Conservation (phyloP, 2,329 filamentous ascomycete species). For the Xylaria sp. region DNA sequence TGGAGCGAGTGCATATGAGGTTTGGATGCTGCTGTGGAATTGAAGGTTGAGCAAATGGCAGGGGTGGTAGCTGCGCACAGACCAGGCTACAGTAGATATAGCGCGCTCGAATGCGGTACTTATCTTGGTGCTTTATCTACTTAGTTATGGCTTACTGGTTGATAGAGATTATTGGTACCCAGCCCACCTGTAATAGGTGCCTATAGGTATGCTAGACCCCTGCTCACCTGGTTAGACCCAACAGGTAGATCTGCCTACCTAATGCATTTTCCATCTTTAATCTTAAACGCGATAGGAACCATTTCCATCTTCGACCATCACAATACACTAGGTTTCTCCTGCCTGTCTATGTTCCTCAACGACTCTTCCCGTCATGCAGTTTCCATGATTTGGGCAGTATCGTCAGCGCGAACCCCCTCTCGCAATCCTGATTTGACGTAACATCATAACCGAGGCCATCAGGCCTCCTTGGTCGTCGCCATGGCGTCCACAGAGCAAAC, state of each 20-base stretch:
- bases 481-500: slow-evolving; percentile 49
- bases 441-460: slow-evolving; percentile 36
- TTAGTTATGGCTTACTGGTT: no score
- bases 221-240: neutral
- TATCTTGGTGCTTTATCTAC: neutral
- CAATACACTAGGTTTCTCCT: neutral
- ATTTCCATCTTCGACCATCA: neutral
- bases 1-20: slow-evolving; percentile 8
- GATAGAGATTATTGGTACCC: no score
- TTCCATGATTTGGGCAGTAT: neutral
- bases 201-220: neutral
- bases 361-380: neutral
- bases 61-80: slow-evolving; percentile 32
- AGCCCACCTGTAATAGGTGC: no score
- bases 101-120: neutral
- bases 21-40: slow-evolving; percentile 22
- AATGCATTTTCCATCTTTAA: slow-evolving; percentile 22
- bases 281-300: slow-evolving; percentile 3
- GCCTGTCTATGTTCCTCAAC: neutral
- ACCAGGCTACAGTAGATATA: slow-evolving; percentile 24
- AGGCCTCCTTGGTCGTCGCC: slow-evolving; percentile 42
- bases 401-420: neutral
- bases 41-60: slow-evolving; percentile 33
- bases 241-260: neutral
- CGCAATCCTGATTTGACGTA: slow-evolving; percentile 1